Conservation (phyloP, 768 basidiomycete genomes). For the Nevesoporus exiguus region DNA sequence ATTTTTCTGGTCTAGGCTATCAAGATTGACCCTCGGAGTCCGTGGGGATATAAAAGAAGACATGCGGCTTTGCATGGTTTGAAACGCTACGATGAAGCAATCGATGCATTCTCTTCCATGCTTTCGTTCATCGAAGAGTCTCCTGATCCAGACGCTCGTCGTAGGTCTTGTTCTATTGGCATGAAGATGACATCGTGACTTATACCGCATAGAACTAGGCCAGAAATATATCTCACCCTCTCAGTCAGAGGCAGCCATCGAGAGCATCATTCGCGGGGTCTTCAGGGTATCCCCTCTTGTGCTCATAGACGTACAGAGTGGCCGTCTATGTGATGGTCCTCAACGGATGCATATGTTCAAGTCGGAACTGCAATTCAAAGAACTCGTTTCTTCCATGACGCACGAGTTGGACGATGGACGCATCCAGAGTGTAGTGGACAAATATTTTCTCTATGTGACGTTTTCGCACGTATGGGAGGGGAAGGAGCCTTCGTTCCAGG, state of each 20-base stretch:
- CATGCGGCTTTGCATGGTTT: conserved; percentile 4
- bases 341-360: not conserved
- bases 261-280: not conserved
- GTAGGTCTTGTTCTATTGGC: not conserved
- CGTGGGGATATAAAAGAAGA: conserved; percentile 9
- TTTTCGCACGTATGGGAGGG: conserved; percentile 14
- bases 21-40: not conserved
- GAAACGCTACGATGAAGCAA: not conserved
- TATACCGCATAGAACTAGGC: not conserved
- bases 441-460: conserved; percentile 11
- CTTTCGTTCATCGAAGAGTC: conserved; percentile 1
- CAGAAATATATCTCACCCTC: not conserved
- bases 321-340: not conserved
- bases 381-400: conserved; percentile 9
- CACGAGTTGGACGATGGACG: not conserved
- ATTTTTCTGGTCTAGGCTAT: not conserved
- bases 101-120: not conserved
- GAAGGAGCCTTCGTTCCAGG: conserved; percentile 8
- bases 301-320: not conserved
- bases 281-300: not conserved
- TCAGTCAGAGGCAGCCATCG: not conserved
- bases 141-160: not conserved
- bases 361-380: conserved; percentile 3
- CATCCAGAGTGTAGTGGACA: not conserved
- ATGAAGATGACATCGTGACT: not conserved